Conservation (phyloP, 495 filamentous ascomycete genomes). For the Talaromyces borbonicus region DNA sequence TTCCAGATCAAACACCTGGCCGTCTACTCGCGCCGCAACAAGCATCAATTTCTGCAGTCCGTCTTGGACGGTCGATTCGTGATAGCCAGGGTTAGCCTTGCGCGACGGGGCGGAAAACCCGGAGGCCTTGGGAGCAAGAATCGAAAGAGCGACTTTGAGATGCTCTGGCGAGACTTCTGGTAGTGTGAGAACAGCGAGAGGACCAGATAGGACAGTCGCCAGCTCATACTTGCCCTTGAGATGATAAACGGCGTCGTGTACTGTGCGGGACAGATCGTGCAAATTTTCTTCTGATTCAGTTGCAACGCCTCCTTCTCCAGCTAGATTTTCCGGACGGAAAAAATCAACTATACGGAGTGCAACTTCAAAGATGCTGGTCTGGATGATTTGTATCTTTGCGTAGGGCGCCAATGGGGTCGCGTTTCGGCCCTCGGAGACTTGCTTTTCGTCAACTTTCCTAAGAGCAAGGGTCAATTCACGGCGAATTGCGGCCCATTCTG, state of each 20-base stretch:
- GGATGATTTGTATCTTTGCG: slow-evolving; percentile 70
- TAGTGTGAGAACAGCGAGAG: slow-evolving; percentile 69
- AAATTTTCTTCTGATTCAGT: slow-evolving; percentile 39
- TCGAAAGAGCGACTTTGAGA: slow-evolving; percentile 63
- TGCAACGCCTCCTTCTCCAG: slow-evolving; percentile 12
- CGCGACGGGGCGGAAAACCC: slow-evolving; percentile 69
- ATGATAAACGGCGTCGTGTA: slow-evolving; percentile 48
- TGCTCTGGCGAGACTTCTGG: slow-evolving; percentile 75
- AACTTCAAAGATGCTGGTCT: slow-evolving; percentile 78
- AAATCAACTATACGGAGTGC: slow-evolving; percentile 81
- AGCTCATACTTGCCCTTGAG: slow-evolving; percentile 53
- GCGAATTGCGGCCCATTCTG: slow-evolving; percentile 79
- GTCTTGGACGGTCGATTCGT: slow-evolving; percentile 63
- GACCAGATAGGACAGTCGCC: slow-evolving; percentile 68
- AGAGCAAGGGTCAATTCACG: slow-evolving; percentile 69
- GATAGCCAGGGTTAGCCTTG: slow-evolving; percentile 65
- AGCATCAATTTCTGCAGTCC: slow-evolving; percentile 81
- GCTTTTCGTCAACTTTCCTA: slow-evolving; percentile 51
- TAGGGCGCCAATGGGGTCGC: slow-evolving; percentile 37
- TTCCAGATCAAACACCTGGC: slow-evolving; percentile 70
- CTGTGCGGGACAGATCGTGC: slow-evolving; percentile 66
- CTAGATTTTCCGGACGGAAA: slow-evolving; percentile 54
- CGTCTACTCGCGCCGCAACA: slow-evolving; percentile 73
- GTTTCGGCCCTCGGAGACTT: slow-evolving; percentile 34
- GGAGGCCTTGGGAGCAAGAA: slow-evolving; percentile 58